Evolutionary conservation across 257 asterid genomes (phyloP), one percentile per base, ranked within the genome.

Genomic region (Nicotiana tabacum): DNA sequence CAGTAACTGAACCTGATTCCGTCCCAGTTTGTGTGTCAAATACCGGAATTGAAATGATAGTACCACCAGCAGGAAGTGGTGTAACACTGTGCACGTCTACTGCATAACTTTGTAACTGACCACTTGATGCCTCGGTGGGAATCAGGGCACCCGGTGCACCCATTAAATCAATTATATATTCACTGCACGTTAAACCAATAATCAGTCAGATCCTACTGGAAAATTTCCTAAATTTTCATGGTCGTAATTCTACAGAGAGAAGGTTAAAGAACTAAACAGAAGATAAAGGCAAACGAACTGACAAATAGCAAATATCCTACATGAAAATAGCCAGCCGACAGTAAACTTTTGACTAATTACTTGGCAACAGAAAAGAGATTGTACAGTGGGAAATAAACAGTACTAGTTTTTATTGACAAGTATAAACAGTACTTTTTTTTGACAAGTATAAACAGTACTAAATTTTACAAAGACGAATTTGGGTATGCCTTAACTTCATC

Each of bases 81-180:
- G 83, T 80, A 66, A 82, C 58, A 80, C 84, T 83, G 85, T 88
- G 91, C 74, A 90, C 77, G 82, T 90, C 98, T 83, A 91, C 83
- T 74, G 89, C 95, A 88, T 86, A 82, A 85, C 77, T 90, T 82
- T 87, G 94, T 77, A 86, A 90, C 85, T 84, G 97, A 80, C 90
- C 84, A 85, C 90, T 88, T 30, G 99, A 95, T 37, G 89, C 86
- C 91, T 96, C 99, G 30, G 93, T 84, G 46, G 99, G 99, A 85
- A 94, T 96, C 84, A 96, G 96, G 64, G 98, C 88, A 83, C 99
- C 99, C 16, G 99, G 99, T 87, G 98, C 98, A 87, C 99, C 98
- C 99, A 96, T 96, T 82, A 96, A 93, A 88, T 96, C 99, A 88
- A 96, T 91, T 82, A 96, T 96, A 85, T 89, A 93, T 90, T 96